Base-by-base conservation (phyloP, 2,329 filamentous ascomycete species). In the Hypoxylon sp. region DNA sequence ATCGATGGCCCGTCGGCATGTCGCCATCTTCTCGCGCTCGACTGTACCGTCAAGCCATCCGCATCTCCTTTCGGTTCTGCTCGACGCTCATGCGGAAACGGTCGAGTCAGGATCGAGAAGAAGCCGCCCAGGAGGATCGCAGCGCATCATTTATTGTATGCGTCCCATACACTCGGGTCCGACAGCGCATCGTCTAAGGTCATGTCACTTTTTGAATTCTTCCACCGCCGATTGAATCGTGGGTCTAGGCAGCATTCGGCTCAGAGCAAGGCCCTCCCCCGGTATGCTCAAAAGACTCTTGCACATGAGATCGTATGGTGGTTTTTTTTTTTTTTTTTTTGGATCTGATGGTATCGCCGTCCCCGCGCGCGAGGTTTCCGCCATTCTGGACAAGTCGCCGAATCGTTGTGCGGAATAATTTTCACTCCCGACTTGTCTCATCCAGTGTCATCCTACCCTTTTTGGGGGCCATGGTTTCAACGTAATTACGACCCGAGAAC, bases 1-100 rank as follows among this genome's bases (percentile, higher is more conserved):
- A 49, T 54, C 45, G 34, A 51, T 49, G 38, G 38, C 34, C 56
- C 49, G 56, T 57, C 53, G 56, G 52, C 53, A 57, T 57, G 56
- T 59, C 49, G 53, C 46, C 57, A 57, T 59, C 46, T 59, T 42
- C 49, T 57, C 19, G 30, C 53, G 42, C 29, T 36, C 26, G 29
- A 16, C 42, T 51, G 49, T 41, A 48, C 16, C 42, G 40, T 42
- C 45, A 25, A 51, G 43, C 47, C 40, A 55, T 51, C 56, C 53
- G 56, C 52, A 57, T 59, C 49, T 45, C 49, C 34, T 49, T 54
- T 54, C 5, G 49, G 55, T 56, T 41, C 29, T 56, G 37, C 46
- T 34, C 42, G 49, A 40, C 56, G 40, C 35, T 46, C 35, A 8
- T 50, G 42, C 38, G 21, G 15, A 23, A 37, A 16, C 25, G 27